These are phyloP conservation scores for Leptographium galeiforme DNA, from an alignment of 2,329 filamentous ascomycete genomes.

Conservation along the genomic window DNA sequence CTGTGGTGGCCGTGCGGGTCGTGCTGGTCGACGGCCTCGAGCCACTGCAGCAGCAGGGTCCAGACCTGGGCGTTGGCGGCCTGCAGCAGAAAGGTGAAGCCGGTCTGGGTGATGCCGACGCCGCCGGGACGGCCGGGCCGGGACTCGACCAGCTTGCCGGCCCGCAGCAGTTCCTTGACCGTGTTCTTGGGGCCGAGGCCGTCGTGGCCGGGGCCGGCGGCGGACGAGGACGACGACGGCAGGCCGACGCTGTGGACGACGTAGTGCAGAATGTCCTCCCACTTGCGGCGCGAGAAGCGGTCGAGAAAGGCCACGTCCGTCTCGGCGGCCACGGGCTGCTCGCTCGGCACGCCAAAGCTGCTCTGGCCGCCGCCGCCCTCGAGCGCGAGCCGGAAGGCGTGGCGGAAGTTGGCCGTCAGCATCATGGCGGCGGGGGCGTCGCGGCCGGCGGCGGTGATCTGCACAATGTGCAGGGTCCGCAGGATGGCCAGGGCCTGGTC, in stretches of 20 bases:
- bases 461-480: conserved; percentile 74
- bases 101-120: conserved; percentile 75
- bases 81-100: conserved; percentile 88
- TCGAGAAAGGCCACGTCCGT: conserved; percentile 66
- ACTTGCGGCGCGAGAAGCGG: conserved; percentile 72
- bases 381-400: conserved; percentile 71
- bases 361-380: conserved; percentile 75
- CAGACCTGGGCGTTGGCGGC: conserved; percentile 95
- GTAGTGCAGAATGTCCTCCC: conserved; percentile 93
- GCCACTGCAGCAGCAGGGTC: conserved; percentile 86
- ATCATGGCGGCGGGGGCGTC: conserved; percentile 57
- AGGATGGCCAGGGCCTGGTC: conserved; percentile 75
- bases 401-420: conserved; percentile 69
- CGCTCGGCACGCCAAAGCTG: conserved; percentile 81
- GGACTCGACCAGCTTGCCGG: conserved; percentile 65
- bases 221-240: conserved; percentile 18
- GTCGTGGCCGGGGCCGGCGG: conserved; percentile 20
- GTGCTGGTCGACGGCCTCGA: conserved; percentile 63
- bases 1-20: conserved; percentile 41
- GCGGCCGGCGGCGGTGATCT: conserved; percentile 45
- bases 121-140: conserved; percentile 23
- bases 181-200: conserved; percentile 50
- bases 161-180: conserved; percentile 72
- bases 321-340: conserved; percentile 44
- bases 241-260: conserved; percentile 67